Evolutionary conservation across 345 rosid genomes (phyloP).

Genomic region (Rhodamnia argentea): DNA sequence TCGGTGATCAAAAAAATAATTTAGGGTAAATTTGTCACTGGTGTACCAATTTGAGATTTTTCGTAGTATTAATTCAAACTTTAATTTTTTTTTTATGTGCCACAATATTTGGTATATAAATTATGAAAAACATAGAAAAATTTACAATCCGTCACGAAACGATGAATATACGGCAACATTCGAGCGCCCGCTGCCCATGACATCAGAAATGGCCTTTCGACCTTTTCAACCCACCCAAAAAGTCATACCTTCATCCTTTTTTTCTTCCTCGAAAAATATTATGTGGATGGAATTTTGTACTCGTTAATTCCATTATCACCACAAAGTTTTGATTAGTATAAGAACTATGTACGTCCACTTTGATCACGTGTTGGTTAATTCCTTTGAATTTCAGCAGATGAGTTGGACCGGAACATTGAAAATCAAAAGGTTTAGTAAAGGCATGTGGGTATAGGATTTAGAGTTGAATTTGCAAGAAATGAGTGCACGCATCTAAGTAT

Average conservation of each 20-base stretch:
- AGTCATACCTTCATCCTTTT: background rate
- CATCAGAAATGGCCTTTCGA: background rate
- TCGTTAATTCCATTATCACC: background rate
- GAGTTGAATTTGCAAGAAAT: background rate
- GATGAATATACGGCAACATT: background rate
- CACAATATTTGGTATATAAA: background rate
- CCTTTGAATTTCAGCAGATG: background rate
- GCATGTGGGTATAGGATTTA: background rate
- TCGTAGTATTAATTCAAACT: too few relatives aligned
- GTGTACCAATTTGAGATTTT: too few relatives aligned
- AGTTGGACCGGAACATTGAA: background rate
- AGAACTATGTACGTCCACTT: background rate
- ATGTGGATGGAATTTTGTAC: background rate
- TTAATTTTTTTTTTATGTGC: background rate
- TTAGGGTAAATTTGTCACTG: too few relatives aligned
- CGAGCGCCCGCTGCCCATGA: background rate
- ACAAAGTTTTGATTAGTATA: background rate
- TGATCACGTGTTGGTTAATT: background rate
- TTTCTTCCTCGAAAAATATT: background rate
- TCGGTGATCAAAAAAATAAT: too few relatives aligned
- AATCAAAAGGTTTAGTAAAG: background rate
- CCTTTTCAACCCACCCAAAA: background rate
- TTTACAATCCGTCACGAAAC: background rate
- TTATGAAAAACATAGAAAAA: background rate
- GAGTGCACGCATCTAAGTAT: background rate